Evolutionary conservation across 768 basidiomycete genomes (phyloP), one percentile per base, ranked within the genome.

Genomic region (Lactarius deliciosus): DNA sequence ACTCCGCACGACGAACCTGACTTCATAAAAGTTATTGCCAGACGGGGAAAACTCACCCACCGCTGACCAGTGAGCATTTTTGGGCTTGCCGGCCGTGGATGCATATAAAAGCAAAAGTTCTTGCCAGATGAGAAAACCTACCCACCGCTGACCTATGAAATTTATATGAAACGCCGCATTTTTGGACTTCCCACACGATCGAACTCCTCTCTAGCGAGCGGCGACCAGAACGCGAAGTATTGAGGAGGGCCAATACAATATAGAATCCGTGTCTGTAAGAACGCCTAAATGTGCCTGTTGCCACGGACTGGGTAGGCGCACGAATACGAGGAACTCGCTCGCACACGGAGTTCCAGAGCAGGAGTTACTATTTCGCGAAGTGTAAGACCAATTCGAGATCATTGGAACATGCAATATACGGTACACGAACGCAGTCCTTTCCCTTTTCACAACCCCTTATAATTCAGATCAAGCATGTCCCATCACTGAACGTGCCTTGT

Each of bases 401-500:
- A 40, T 40, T 40, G 38, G 5, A 40, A 40, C 38, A 40, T 40
- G 36, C 36, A 40, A 40, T 40, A 5, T 40, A 18, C 16, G 16
- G 16, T 41, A 41, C 16, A 41, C 41, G 41, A 41, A 15, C 41
- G 41, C 16, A 1, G 1, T 18, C 16, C 43, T 10, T 45, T 18
- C 13, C 28, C 28, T 30, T 54, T 54, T 15, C 16, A 54, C 55
- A 34, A 56, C 13, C 10, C 18, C 3, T 34, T 2, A 18, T n/a
- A 5, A 10, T 10, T 11, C 30, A 5, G 5, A 41, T 50, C 8
- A 58, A 0, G 0, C 2, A 28, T 67, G 57, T 36, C 61, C 66
- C 47, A 67, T 40, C 57, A 69, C 61, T 2, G 66, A 68, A 28
- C 62, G 68, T n/a, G 66, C 61, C 38, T 64, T 50, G 63, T 69